Conservation (phyloP, 2,329 filamentous ascomycete genomes). For the Rugonectria rugulosa region DNA sequence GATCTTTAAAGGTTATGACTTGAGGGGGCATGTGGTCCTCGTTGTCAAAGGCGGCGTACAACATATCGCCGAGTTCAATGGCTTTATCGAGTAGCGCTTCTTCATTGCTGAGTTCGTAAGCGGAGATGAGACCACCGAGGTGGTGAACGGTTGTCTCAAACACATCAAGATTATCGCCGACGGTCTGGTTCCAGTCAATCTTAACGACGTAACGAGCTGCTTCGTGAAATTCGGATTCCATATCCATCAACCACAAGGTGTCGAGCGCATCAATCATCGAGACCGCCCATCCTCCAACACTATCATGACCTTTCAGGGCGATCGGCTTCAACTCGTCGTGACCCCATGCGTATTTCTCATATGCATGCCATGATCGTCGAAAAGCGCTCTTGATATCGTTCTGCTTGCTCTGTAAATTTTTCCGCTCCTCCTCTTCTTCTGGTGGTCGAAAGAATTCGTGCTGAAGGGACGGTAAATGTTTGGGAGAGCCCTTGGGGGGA, state of each 20-base stretch:
- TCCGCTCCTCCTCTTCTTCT: conserved; percentile 19
- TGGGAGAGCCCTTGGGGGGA: conserved; percentile 22
- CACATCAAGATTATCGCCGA: conserved; percentile 58
- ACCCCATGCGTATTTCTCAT: conserved; percentile 67
- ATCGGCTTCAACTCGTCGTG: conserved; percentile 67
- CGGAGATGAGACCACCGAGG: conserved; percentile 70
- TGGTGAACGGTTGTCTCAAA: conserved; percentile 76
- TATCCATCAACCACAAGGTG: conserved; percentile 72
- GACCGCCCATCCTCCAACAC: conserved; percentile 69
- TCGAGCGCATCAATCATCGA: conserved; percentile 70
- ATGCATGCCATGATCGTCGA: conserved; percentile 62
- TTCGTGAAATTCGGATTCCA: conserved; percentile 67
- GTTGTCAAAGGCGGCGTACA: conserved; percentile 72
- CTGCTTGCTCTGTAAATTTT: conserved; percentile 25
- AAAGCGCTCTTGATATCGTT: conserved; percentile 57
- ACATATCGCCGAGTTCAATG: conserved; percentile 65
- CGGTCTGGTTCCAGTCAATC: conserved; percentile 57
- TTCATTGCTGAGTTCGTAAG: conserved; percentile 70
- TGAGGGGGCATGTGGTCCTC: conserved; percentile 67
- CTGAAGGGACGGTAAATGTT: conserved; percentile 33
- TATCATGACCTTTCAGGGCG: conserved; percentile 54
- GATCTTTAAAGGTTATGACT: conserved; percentile 51
- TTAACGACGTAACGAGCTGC: conserved; percentile 61
- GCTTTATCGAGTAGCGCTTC: conserved; percentile 65
- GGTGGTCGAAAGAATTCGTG: conserved; percentile 26